Evolutionary conservation across 352 stramenopile genomes (phyloP).

Genomic region (Blastocystis sp.): DNA sequence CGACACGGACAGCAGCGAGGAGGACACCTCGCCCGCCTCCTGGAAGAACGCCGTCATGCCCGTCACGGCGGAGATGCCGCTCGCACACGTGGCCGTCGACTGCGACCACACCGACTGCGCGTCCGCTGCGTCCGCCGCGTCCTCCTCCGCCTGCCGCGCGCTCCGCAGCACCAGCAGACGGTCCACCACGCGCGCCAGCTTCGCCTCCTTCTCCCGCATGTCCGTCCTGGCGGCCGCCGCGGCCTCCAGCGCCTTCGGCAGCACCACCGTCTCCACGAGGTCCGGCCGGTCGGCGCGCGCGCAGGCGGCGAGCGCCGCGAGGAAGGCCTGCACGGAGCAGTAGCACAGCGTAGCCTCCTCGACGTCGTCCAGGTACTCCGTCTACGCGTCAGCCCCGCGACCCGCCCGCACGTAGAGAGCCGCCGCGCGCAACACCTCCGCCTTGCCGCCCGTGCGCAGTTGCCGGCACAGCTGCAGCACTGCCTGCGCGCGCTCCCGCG

Average conservation of each 20-base stretch:
- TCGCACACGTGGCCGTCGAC: background rate
- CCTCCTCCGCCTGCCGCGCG: background rate
- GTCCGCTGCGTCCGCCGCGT: slow-evolving; percentile 20
- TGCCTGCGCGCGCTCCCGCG: background rate
- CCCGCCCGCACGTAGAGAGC: background rate
- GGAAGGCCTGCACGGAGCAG: slow-evolving; percentile 12
- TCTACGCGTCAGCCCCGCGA: background rate
- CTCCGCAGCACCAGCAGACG: background rate
- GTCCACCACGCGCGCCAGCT: slow-evolving; percentile 40
- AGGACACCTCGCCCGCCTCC: background rate
- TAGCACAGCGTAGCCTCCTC: slow-evolving; percentile 13
- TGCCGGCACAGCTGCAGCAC: background rate
- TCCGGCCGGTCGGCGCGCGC: background rate
- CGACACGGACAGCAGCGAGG: slow-evolving; percentile 14
- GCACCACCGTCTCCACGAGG: slow-evolving; percentile 33
- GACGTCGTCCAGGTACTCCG: slow-evolving; percentile 44
- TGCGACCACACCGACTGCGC: slow-evolving; percentile 40
- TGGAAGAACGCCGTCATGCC: slow-evolving; percentile 56
- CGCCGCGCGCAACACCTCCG: background rate
- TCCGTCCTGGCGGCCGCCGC: background rate
- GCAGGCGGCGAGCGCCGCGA: background rate
- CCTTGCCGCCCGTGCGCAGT: background rate
- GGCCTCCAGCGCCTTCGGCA: background rate
- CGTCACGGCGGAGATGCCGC: slow-evolving; percentile 20
- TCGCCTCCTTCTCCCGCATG: slow-evolving; percentile 38